Evolutionary conservation across 805 yeast species (phyloP).

Genomic region (Peterozyma xylosa): DNA sequence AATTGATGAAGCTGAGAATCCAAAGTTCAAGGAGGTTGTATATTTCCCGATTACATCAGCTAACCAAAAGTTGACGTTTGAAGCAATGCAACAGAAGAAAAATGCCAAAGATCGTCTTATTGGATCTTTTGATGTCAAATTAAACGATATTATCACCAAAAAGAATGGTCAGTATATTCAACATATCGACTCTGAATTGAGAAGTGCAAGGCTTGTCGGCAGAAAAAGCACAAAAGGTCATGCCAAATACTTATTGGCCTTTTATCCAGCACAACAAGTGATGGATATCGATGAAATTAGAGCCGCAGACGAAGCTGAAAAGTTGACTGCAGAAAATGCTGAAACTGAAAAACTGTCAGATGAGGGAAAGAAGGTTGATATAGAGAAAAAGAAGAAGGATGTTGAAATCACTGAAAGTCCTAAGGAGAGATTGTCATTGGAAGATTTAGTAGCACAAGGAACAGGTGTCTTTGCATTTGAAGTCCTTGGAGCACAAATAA

Average conservation of each 20-base stretch:
- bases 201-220: conserved; percentile 57
- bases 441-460: conserved; percentile 47
- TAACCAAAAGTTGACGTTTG: conserved; percentile 75
- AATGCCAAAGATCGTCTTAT: conserved; percentile 77
- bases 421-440: conserved; percentile 46
- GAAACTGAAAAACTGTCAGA: conserved; percentile 24
- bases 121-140: conserved; percentile 70
- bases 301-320: conserved; percentile 29
- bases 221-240: conserved; percentile 82
- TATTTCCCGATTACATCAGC: conserved; percentile 80
- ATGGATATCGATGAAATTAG: conserved; percentile 64
- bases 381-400: conserved; percentile 23
- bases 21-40: conserved; percentile 78
- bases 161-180: conserved; percentile 61
- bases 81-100: conserved; percentile 87
- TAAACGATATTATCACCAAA: conserved; percentile 59
- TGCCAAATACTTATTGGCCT: conserved; percentile 65
- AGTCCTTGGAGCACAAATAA: conserved; percentile 49
- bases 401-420: conserved; percentile 25
- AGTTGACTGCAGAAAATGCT: conserved; percentile 25
- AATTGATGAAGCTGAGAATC: conserved; percentile 55
- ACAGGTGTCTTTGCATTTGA: conserved; percentile 75
- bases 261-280: conserved; percentile 81
- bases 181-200: conserved; percentile 44
- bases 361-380: conserved; percentile 24